These are phyloP conservation scores for Sideroxylon spinosum DNA, from an alignment of 179 eudicot species.

Conservation along the genomic window DNA sequence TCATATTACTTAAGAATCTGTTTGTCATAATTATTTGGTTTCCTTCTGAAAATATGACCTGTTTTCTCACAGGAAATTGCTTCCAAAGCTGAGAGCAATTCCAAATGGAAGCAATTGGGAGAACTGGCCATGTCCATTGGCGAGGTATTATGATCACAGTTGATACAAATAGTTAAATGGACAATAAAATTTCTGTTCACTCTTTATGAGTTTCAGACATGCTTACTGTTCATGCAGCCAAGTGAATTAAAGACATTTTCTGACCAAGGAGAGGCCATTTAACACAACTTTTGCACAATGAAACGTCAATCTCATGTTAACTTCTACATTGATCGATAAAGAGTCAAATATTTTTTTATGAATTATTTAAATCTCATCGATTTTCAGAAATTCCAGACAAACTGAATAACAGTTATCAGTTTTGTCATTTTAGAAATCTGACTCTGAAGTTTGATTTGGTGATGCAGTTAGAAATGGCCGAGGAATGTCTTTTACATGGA, in stretches of 20 bases:
- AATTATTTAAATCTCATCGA: too few relatives aligned
- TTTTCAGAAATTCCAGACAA: not conserved
- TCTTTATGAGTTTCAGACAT: not conserved
- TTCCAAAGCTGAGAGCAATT: slow-evolving; percentile 50
- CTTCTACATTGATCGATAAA: not conserved
- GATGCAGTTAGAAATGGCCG: slow-evolving; percentile 77
- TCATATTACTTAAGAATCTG: not conserved
- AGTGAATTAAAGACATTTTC: not conserved
- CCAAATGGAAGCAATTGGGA: slow-evolving; percentile 68
- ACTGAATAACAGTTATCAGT: not conserved
- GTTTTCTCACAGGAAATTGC: slow-evolving; percentile 47
- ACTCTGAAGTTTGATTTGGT: not conserved
- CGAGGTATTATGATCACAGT: slow-evolving; percentile 30
- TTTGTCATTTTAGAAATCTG: not conserved
- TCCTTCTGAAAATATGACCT: not conserved
- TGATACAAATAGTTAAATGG: not conserved
- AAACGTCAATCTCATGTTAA: not conserved
- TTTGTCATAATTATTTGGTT: not conserved
- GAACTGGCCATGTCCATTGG: slow-evolving; percentile 65
- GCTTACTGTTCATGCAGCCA: not conserved
- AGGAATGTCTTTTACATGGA: slow-evolving; percentile 65
- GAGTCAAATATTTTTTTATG: not conserved
- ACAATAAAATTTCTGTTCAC: not conserved
- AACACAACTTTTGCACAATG: not conserved
- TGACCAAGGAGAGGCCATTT: not conserved